phyloP scores from a whole-genome alignment of 371 early-diverging fungal genomes.

The Apophysomyces elegans region DNA sequence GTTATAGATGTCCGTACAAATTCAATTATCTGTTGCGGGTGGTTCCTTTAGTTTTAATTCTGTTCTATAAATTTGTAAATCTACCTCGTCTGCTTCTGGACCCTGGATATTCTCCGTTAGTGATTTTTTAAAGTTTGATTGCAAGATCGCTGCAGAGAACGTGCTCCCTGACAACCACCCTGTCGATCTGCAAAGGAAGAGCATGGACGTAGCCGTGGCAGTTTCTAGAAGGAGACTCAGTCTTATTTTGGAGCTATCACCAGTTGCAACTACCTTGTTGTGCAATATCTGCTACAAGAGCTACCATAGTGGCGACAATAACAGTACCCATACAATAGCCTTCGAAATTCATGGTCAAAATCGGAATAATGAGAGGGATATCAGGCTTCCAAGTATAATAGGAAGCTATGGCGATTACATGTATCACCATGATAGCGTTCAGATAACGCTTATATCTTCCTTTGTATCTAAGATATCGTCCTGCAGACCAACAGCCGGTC shows the following conservation, averaged over 20 bases:
- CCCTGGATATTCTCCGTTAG: constrained; percentile 34
- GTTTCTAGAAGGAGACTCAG: constrained; percentile 24
- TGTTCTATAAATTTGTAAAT: background rate
- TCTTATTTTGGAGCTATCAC: background rate
- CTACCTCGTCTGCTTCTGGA: constrained; percentile 38
- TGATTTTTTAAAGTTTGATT: constrained; percentile 37
- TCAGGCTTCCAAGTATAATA: constrained; percentile 15
- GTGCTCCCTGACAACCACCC: constrained; percentile 50
- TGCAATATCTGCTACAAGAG: constrained; percentile 47
- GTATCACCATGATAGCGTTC: constrained; percentile 17
- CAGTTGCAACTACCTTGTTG: constrained; percentile 27
- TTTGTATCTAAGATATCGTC: constrained; percentile 28
- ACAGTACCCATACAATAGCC: constrained; percentile 48
- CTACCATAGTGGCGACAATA: constrained; percentile 50
- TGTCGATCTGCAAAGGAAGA: constrained; percentile 52
- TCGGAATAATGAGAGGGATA: constrained; percentile 17
- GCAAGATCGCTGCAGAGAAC: constrained; percentile 45
- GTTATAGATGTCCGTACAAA: constrained; percentile 43
- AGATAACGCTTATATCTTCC: constrained; percentile 37
- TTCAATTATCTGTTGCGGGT: constrained; percentile 29
- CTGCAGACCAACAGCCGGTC: constrained; percentile 39
- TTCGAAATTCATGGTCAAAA: constrained; percentile 39
- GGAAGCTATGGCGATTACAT: constrained; percentile 16
- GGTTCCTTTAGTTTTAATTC: background rate
- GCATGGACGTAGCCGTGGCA: constrained; percentile 52